A percentile compares a stretch with the other conserved stretches of the same genome.
Evolutionary conservation across 441 rosid genomes (phyloP).

Genomic region (Brassica hybrid): DNA sequence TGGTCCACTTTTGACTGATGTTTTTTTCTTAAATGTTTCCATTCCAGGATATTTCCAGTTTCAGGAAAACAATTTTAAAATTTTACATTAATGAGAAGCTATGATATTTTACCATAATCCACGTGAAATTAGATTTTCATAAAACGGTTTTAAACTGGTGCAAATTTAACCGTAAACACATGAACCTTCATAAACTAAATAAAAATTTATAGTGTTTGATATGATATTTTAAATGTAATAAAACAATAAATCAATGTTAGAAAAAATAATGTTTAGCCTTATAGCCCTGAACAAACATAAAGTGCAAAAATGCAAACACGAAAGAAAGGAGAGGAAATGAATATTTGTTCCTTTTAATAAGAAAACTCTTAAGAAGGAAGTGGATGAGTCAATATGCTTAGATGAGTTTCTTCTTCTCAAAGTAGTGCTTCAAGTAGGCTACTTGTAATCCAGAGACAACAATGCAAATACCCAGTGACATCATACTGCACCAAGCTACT

Average conservation of each 20-base stretch:
- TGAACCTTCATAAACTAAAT: too few species aligned
- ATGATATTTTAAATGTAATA: neutral
- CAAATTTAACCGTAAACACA: too few species aligned
- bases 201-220: neutral
- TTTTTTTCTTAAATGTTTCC: neutral
- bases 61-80: neutral
- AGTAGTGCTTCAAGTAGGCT: conserved; percentile 78
- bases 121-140: too few species aligned
- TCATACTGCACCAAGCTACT: conserved; percentile 74
- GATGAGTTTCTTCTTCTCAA: conserved; percentile 87
- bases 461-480: conserved; percentile 82
- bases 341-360: conserved; percentile 9
- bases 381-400: conserved; percentile 32
- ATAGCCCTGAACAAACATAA: neutral
- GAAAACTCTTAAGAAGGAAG: neutral
- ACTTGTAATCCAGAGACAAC: conserved; percentile 66
- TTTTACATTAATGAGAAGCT: neutral
- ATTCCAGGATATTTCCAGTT: neutral
- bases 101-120: too few species aligned
- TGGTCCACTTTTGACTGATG: neutral
- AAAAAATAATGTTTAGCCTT: neutral
- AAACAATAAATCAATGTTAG: neutral
- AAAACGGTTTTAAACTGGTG: too few species aligned
- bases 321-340: conserved; percentile 12
- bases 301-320: neutral